Conservation (phyloP, 2,329 filamentous ascomycete genomes). For the Colletotrichum lentis region DNA sequence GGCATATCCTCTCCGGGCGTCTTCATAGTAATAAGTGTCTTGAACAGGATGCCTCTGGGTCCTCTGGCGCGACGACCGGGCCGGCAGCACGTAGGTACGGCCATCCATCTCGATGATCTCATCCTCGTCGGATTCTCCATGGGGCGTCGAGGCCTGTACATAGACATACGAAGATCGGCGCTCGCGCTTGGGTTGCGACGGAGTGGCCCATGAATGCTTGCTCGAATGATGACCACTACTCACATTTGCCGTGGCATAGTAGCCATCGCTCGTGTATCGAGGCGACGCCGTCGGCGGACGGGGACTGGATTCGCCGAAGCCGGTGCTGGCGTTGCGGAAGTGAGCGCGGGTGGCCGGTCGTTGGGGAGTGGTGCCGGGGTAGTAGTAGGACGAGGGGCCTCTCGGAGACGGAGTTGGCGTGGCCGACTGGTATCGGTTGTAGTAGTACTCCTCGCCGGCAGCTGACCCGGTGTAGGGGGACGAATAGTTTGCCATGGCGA, state of each 20-base stretch:
- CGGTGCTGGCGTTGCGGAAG: slow-evolving; percentile 55
- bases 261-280: slow-evolving; percentile 68
- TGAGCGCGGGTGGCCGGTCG: slow-evolving; percentile 64
- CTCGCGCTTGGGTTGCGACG: slow-evolving; percentile 58
- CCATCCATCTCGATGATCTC: slow-evolving; percentile 65
- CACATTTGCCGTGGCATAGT: slow-evolving; percentile 73
- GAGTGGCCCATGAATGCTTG: slow-evolving; percentile 59
- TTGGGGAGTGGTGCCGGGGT: slow-evolving; percentile 56
- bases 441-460: slow-evolving; percentile 61
- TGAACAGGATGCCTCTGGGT: slow-evolving; percentile 40
- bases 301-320: slow-evolving; percentile 53
- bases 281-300: slow-evolving; percentile 64
- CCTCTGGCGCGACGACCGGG: slow-evolving; percentile 55
- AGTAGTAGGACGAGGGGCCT: slow-evolving; percentile 59
- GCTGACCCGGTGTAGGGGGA: slow-evolving; percentile 57
- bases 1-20: slow-evolving; percentile 61
- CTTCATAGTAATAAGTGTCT: slow-evolving; percentile 42
- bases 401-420: slow-evolving; percentile 66
- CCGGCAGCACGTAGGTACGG: slow-evolving; percentile 61
- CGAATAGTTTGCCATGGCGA: slow-evolving; percentile 46
- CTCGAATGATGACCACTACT: slow-evolving; percentile 60
- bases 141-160: slow-evolving; percentile 65
- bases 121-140: slow-evolving; percentile 72
- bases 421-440: slow-evolving; percentile 61
- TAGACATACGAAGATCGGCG: slow-evolving; percentile 63